Conservation (phyloP, 176 grass and related monocot genomes). For the Saccharum spontaneum region DNA sequence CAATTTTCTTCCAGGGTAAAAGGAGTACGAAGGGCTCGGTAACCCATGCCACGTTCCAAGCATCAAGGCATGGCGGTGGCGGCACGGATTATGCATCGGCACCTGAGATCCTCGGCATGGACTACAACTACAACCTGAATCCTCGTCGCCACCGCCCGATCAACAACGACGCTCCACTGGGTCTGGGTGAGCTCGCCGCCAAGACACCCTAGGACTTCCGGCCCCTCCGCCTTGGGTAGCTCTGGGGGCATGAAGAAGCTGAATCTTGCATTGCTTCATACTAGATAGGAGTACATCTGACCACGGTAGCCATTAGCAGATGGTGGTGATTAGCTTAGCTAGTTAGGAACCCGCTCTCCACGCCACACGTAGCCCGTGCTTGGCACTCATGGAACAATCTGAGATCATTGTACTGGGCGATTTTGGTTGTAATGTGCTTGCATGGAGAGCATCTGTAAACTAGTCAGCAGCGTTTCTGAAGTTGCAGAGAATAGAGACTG, state of each 20-base stretch:
- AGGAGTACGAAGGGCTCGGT: slow-evolving; percentile 5
- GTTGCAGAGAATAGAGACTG: slow-evolving; percentile 12
- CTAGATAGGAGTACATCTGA: slow-evolving; percentile 16
- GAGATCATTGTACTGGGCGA: slow-evolving; percentile 19
- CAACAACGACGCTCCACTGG: slow-evolving; percentile 51
- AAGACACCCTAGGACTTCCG: slow-evolving; percentile 36
- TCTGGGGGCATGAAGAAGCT: slow-evolving; percentile 18
- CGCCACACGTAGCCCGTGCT: slow-evolving; percentile 22
- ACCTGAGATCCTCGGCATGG: slow-evolving; percentile 42
- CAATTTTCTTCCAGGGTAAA: slow-evolving; percentile 14
- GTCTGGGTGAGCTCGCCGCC: slow-evolving; percentile 7
- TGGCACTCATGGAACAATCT: not conserved
- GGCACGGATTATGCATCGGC: not conserved
- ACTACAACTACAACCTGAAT: slow-evolving; percentile 30
- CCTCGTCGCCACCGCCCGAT: slow-evolving; percentile 46
- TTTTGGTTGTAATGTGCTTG: slow-evolving; percentile 47
- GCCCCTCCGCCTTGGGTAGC: not conserved
- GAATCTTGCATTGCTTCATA: not conserved
- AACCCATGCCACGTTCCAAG: not conserved
- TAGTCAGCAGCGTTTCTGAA: slow-evolving; percentile 23
- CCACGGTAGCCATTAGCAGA: slow-evolving; percentile 18
- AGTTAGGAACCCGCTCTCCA: slow-evolving; percentile 2
- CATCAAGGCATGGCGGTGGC: not conserved
- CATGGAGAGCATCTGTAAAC: slow-evolving; percentile 17
- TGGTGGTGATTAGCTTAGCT: not conserved